Conservation (phyloP, 2,329 filamentous ascomycete species). For the Alternaria ethzedia region DNA sequence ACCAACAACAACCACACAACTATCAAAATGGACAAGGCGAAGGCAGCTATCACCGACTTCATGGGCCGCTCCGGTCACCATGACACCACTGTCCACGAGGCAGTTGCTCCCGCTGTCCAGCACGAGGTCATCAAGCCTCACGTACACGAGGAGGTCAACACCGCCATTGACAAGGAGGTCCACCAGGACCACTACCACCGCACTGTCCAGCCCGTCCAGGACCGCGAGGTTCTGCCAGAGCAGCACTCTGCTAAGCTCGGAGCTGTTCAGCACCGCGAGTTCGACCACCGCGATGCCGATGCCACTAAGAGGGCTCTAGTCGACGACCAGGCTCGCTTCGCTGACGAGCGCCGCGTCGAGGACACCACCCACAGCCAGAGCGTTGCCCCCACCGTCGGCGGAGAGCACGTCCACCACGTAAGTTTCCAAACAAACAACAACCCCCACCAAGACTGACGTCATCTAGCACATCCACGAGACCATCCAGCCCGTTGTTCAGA, state of each 20-base stretch:
- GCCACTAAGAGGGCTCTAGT: constrained; percentile 34
- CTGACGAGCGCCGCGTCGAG: constrained; percentile 56
- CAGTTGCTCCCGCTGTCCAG: constrained; percentile 64
- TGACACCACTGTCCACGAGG: constrained; percentile 74
- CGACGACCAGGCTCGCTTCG: constrained; percentile 62
- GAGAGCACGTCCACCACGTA: constrained; percentile 68
- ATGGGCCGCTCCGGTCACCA: constrained; percentile 67
- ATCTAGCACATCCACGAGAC: constrained; percentile 66
- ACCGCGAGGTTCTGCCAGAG: constrained; percentile 65
- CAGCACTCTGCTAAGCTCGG: constrained; percentile 66
- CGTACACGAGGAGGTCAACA: constrained; percentile 67
- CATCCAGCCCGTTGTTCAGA: constrained; percentile 73
- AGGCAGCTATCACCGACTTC: constrained; percentile 67
- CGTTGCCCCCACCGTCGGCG: constrained; percentile 59
- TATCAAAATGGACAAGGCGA: constrained; percentile 65
- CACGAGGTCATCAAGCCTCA: constrained; percentile 66
- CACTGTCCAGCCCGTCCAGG: constrained; percentile 68
- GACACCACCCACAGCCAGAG: constrained; percentile 58
- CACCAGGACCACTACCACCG: constrained; percentile 77
- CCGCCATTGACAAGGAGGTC: constrained; percentile 70
- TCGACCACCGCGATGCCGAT: constrained; percentile 66
- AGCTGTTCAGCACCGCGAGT: constrained; percentile 65
- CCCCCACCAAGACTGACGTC: constrained; percentile 8
- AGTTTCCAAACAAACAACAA: not conserved
- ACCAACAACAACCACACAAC: constrained; percentile 2